Evolutionary conservation across 1,139 yeast species (phyloP).

Genomic region (Zygoascus hellenicus): DNA sequence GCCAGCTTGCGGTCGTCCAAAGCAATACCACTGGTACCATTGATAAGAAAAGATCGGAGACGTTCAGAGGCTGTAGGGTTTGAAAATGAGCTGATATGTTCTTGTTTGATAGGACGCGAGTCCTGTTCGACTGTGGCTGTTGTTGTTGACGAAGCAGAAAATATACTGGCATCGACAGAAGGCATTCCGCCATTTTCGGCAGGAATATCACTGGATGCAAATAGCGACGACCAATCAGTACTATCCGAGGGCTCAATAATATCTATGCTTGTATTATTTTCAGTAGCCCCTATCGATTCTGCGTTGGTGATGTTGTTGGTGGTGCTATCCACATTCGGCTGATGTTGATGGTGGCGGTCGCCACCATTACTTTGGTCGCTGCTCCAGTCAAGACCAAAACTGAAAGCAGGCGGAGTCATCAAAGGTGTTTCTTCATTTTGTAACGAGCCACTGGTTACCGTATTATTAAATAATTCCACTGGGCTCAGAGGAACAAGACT

Average conservation of each 20-base stretch:
- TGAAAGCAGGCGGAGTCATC: constrained; percentile 11
- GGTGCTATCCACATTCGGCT: background rate
- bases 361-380: background rate
- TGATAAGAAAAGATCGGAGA: background rate
- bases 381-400: constrained; percentile 7
- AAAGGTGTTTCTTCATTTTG: constrained; percentile 9
- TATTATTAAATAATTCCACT: constrained; percentile 3
- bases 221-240: constrained; percentile 5
- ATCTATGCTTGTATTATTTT: too few species aligned
- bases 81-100: background rate
- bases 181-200: background rate
- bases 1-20: constrained; percentile 1
- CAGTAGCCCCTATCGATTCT: background rate
- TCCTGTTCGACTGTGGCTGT: background rate
- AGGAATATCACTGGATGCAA: constrained; percentile 1
- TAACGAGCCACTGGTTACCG: constrained; percentile 5
- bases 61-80: background rate
- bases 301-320: background rate
- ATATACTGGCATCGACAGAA: background rate
- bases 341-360: constrained; percentile 5
- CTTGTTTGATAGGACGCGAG: background rate
- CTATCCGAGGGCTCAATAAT: too few species aligned
- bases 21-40: background rate
- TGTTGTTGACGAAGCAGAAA: background rate
- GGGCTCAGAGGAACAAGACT: constrained; percentile 4